Evolutionary conservation across 176 grass and related monocot genomes (phyloP).

Genomic region (Lolium rigidum): DNA sequence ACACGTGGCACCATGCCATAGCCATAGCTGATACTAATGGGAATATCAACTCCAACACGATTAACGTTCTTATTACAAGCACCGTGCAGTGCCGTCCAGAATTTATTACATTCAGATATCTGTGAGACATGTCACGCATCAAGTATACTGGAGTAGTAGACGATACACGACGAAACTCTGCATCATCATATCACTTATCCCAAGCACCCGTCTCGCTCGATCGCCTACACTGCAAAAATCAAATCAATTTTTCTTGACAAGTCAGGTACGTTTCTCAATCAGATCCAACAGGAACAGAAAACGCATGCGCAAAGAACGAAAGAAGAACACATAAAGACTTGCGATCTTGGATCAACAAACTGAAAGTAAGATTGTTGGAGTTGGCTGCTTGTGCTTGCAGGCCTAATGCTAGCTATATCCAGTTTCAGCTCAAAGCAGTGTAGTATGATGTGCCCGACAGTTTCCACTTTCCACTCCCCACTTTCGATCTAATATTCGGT

Average conservation of each 20-base stretch:
- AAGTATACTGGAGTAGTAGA: neutral
- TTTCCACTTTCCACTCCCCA: neutral
- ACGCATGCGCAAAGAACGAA: neutral
- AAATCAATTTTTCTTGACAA: neutral
- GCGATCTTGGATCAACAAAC: neutral
- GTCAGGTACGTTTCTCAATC: neutral
- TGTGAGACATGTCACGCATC: constrained; percentile 1
- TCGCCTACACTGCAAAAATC: constrained; percentile 35
- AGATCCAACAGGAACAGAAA: constrained; percentile 22
- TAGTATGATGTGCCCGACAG: neutral
- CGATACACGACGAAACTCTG: neutral
- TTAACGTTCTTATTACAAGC: constrained; percentile 48
- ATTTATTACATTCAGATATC: neutral
- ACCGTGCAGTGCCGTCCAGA: constrained; percentile 15
- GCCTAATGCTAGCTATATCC: neutral
- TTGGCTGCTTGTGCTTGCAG: neutral
- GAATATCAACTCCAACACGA: constrained; percentile 17
- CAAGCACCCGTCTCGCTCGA: neutral
- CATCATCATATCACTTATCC: constrained; percentile 14
- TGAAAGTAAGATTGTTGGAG: neutral
- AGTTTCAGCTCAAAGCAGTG: neutral
- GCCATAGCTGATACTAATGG: neutral
- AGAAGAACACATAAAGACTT: neutral
- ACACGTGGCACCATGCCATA: neutral
- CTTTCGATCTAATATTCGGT: neutral